A percentile compares a stretch with the other conserved stretches of the same genome.
Evolutionary conservation across 495 filamentous ascomycete genomes (phyloP).

Genomic region (Sordaria brevicollis): DNA sequence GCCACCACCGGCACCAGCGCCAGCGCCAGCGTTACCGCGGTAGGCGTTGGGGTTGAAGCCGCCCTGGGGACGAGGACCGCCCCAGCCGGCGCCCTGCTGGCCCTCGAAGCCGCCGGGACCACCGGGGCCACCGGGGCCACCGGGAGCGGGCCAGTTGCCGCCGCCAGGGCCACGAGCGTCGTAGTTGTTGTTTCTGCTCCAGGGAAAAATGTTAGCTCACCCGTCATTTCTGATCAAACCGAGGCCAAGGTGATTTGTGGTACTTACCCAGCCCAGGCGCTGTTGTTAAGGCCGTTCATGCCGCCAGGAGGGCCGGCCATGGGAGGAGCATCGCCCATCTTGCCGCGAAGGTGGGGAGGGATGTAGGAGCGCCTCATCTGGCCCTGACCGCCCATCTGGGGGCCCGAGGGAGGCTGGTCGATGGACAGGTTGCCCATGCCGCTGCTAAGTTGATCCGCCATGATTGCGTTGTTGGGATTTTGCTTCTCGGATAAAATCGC

Average conservation of each 20-base stretch:
- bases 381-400: conserved; percentile 45
- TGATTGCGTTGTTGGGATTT: conserved; percentile 29
- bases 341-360: conserved; percentile 81
- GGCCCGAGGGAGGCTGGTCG: conserved; percentile 44
- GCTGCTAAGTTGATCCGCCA: conserved; percentile 96
- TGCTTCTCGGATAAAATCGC: conserved; percentile 3
- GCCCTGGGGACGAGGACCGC: conserved; percentile 1
- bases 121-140: conserved; percentile 17
- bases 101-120: conserved; percentile 13
- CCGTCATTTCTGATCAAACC: not conserved
- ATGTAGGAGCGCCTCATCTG: conserved; percentile 68
- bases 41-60: conserved; percentile 48
- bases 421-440: conserved; percentile 77
- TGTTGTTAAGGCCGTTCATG: conserved; percentile 45
- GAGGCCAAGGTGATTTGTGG: not conserved
- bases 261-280: conserved; percentile 55
- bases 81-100: conserved; percentile 10
- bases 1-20: conserved; percentile 31
- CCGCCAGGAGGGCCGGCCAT: conserved; percentile 22
- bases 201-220: conserved; percentile 13
- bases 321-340: conserved; percentile 31
- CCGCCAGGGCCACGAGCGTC: conserved; percentile 22
- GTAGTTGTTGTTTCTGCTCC: conserved; percentile 34
- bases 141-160: conserved; percentile 16
- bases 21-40: conserved; percentile 52